These are phyloP conservation scores for Anthracocystis setariae DNA, from an alignment of 1,284 basidiomycete genomes.

Conservation along the genomic window DNA sequence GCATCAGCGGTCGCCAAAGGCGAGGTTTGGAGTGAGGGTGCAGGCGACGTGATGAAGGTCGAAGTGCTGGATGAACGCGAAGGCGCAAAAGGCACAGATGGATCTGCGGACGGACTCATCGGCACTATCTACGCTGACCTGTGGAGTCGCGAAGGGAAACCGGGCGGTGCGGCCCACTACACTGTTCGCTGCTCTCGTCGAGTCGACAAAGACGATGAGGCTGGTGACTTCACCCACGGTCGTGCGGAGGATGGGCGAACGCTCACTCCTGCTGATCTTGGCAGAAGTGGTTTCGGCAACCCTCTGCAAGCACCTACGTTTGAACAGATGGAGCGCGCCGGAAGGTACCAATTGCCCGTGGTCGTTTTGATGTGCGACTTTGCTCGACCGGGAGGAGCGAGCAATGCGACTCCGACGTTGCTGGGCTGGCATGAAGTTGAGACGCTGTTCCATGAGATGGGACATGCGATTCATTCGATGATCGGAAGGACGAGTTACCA, in stretches of 20 bases:
- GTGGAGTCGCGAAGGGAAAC: constrained; percentile 85
- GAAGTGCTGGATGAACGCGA: constrained; percentile 89
- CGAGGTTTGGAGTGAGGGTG: constrained; percentile 81
- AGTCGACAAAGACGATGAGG: constrained; percentile 86
- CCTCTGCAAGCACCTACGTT: constrained; percentile 57
- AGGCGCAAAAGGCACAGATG: constrained; percentile 69
- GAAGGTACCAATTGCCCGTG: constrained; percentile 82
- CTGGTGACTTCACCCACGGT: constrained; percentile 73
- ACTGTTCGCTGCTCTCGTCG: constrained; percentile 93
- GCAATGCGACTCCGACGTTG: constrained; percentile 76
- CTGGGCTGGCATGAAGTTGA: constrained; percentile 93
- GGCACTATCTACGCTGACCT: constrained; percentile 96
- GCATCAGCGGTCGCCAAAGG: constrained; percentile 71
- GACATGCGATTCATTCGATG: constrained; percentile 99
- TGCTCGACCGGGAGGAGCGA: constrained; percentile 73
- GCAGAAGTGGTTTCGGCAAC: constrained; percentile 34
- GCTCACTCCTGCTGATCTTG: constrained; percentile 27
- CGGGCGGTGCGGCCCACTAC: constrained; percentile 92
- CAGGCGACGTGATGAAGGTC: constrained; percentile 81
- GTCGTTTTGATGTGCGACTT: constrained; percentile 94
- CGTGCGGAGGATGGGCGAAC: constrained; percentile 68
- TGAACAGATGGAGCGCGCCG: constrained; percentile 70
- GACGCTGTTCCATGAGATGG: constrained; percentile 98
- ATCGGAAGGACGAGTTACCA: constrained; percentile 96
- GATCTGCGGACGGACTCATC: constrained; percentile 71